These are phyloP conservation scores for Phalaenopsis aphrodite DNA, from an alignment of 106 monocot genomes.

Conservation along the genomic window DNA sequence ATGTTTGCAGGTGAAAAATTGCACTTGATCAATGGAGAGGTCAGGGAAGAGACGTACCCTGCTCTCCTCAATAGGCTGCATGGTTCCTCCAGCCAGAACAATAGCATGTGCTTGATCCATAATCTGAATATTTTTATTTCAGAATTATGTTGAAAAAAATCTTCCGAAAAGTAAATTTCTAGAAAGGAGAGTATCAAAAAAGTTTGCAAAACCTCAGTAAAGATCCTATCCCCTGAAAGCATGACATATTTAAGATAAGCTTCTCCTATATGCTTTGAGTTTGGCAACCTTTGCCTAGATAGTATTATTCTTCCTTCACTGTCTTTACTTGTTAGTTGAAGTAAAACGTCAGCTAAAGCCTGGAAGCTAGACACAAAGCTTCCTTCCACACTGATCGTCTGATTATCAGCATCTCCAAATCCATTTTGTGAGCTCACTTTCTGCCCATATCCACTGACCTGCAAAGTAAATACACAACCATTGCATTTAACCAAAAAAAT, in stretches of 20 bases:
- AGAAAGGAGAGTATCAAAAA: not conserved
- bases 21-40: constrained; percentile 38
- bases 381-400: constrained; percentile 32
- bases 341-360: constrained; percentile 58
- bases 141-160: not conserved
- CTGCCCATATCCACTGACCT: constrained; percentile 84
- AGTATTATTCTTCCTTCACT: constrained; percentile 81
- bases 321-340: constrained; percentile 66
- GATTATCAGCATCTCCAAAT: constrained; percentile 7
- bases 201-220: constrained; percentile 57
- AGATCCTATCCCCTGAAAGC: constrained; percentile 86
- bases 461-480: not conserved
- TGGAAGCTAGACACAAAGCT: constrained; percentile 70
- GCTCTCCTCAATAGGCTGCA: constrained; percentile 94
- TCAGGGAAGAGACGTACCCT: constrained; percentile 73
- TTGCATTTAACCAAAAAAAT: not conserved
- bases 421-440: constrained; percentile 27
- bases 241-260: constrained; percentile 81
- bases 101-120: constrained; percentile 56
- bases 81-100: constrained; percentile 81
- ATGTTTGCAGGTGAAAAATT: constrained; percentile 84
- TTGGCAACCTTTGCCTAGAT: constrained; percentile 28
- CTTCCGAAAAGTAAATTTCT: not conserved
- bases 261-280: constrained; percentile 35
- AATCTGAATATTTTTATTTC: constrained; percentile 37